Conservation (phyloP, 2,329 filamentous ascomycete genomes). For the Sporothrix phasma region DNA sequence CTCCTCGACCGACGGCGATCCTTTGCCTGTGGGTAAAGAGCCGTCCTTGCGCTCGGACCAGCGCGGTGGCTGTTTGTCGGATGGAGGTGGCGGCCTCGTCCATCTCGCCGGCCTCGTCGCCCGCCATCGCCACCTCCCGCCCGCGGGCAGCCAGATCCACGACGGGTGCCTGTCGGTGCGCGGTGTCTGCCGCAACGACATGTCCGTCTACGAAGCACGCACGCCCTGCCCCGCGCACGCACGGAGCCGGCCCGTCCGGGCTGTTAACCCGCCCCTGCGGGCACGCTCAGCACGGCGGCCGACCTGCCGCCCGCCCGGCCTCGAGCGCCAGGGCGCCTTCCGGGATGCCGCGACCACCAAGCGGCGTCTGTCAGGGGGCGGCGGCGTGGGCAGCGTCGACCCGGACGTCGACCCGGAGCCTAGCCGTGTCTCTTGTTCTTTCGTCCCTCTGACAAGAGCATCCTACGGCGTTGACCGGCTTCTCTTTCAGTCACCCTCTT, state of each 20-base stretch:
- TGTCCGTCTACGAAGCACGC: background rate
- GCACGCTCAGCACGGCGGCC: background rate
- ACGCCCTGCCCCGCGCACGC: background rate
- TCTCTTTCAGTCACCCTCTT: background rate
- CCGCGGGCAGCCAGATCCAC: background rate
- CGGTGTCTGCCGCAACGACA: background rate
- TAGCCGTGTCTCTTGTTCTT: background rate
- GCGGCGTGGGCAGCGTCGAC: conserved; percentile 14
- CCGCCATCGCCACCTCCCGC: background rate
- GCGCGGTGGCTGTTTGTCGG: no score
- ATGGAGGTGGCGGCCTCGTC: background rate
- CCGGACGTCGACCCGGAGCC: conserved; percentile 34
- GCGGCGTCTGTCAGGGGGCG: conserved; percentile 16
- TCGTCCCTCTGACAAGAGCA: no score
- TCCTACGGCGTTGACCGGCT: background rate
- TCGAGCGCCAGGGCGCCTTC: conserved; percentile 40
- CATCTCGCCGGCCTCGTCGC: background rate
- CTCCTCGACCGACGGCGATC: background rate
- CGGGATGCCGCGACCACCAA: conserved; percentile 32
- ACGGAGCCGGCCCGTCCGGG: background rate
- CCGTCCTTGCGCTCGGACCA: background rate
- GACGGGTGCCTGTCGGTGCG: background rate
- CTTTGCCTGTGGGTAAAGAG: background rate
- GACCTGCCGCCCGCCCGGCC: conserved; percentile 27
- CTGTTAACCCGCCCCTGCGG: background rate